Conservation (phyloP, 192 early-diverging fungal species). For the Podila clonocystis region DNA sequence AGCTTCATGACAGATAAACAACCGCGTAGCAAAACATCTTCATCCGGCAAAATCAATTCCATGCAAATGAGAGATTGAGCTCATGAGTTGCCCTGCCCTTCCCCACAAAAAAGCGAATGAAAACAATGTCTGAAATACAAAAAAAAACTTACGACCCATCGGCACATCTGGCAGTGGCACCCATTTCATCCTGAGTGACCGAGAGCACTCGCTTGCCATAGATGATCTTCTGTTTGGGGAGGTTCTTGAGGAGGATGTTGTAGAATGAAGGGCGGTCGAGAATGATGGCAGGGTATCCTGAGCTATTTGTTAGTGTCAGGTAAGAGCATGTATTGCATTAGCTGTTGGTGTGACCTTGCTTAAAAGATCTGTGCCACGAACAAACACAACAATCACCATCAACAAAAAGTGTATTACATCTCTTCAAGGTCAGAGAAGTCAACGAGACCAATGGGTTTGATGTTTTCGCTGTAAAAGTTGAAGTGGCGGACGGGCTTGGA, state of each 20-base stretch:
- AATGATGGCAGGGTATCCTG: constrained; percentile 24
- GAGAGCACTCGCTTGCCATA: constrained; percentile 27
- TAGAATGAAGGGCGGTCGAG: constrained; percentile 25
- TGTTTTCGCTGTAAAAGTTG: constrained; percentile 19
- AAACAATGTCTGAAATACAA: background rate
- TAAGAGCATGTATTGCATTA: background rate
- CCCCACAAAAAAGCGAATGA: background rate
- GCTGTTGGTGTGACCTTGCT: background rate
- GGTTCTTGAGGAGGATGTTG: constrained; percentile 15
- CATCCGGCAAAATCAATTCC: no score
- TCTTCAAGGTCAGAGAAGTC: constrained; percentile 30
- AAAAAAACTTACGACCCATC: constrained; percentile 11
- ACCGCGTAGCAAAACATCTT: no score
- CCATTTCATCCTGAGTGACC: constrained; percentile 11
- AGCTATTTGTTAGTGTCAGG: background rate
- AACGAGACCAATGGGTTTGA: constrained; percentile 9
- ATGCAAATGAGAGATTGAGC: no score
- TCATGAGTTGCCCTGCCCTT: background rate
- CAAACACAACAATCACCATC: background rate
- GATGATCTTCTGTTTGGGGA: constrained; percentile 16
- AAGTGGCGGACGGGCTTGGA: constrained; percentile 24
- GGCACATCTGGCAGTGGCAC: constrained; percentile 7
- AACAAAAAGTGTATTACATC: constrained; percentile 9
- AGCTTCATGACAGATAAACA: no score
- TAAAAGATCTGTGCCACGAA: background rate